Conservation (phyloP, 495 filamentous ascomycete genomes). For the Annulohypoxylon nitens region DNA sequence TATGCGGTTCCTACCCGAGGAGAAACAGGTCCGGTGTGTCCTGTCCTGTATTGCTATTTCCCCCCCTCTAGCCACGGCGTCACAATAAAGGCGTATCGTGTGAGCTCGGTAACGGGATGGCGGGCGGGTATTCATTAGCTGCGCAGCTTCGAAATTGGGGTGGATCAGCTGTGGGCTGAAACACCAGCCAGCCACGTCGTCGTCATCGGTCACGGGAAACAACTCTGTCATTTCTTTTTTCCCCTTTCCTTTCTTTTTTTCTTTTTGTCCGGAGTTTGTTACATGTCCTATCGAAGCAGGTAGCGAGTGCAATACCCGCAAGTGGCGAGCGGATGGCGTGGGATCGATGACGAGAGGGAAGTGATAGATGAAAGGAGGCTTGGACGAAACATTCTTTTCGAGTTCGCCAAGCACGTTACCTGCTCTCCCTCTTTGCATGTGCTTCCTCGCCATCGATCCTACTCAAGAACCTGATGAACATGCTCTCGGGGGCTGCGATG, state of each 20-base stretch:
- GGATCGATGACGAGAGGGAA: not conserved
- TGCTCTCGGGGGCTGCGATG: not conserved
- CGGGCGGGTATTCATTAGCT: not conserved
- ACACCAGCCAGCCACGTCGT: not conserved
- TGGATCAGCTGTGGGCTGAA: not conserved
- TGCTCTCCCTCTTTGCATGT: not conserved
- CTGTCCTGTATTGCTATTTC: not conserved
- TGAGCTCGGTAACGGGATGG: not conserved
- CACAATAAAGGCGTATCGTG: not conserved
- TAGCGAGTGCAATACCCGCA: not conserved
- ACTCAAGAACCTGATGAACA: not conserved
- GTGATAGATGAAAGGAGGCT: not conserved
- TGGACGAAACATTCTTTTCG: not conserved
- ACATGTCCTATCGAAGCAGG: not conserved
- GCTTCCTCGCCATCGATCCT: slow-evolving; percentile 12
- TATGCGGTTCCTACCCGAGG: not conserved
- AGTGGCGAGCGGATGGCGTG: not conserved
- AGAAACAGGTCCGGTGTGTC: not conserved
- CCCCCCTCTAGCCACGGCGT: not conserved
- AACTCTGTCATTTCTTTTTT: not conserved
- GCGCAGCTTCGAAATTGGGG: not conserved
- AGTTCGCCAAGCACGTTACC: not conserved
- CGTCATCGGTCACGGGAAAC: not conserved
- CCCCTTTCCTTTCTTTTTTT: not conserved
- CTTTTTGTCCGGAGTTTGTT: not conserved